Base-by-base conservation (phyloP, 208 protist species). In the Giardia muris region DNA sequence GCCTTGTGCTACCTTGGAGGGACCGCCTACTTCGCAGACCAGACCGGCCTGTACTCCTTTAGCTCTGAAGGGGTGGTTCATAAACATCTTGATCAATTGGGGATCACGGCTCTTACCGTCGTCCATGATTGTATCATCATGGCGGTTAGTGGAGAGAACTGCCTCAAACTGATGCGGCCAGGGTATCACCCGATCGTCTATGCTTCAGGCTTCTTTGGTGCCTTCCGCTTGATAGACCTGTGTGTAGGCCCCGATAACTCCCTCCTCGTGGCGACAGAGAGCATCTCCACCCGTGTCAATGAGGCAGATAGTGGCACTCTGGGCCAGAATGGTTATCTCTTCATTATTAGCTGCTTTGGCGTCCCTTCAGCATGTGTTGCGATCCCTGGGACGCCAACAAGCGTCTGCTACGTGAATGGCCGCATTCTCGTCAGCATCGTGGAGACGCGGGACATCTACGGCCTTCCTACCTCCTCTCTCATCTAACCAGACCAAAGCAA, bases 141-240 rank as follows among this genome's bases (percentile, higher is more conserved):
- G 2, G 87, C 87, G n/a, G 45, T 90, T 1, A 90, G 48, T n/a
- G 87, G 87, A 90, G 87, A 90, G 44, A 90, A 90, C 44, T 22
- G 2, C 48, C 2, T 90, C 1, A 90, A 90, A 47, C n/a, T 22
- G 19, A 43, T 90, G 2, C 1, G 87, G 19, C 87, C 87, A 1
- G 87, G 87, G 10, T 90, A 43, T n/a, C 42, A 90, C 2, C 87
- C 87, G n/a, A 47, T n/a, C 1, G 1, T 47, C 2, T 90, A 90
- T 47, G n/a, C 42, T n/a, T 47, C 43, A 1, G 87, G 87, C 2
- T 90, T 90, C 44, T 90, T 47, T 47, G 87, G 87, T 39, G 44
- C 43, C 1, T 90, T 90, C 45, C n/a, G 87, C 4, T 45, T 90
- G 2, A 45, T 90, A 2, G 87, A 90, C 48, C 46, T 90, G 87